These are phyloP conservation scores for Solanum rostratum DNA, from an alignment of 257 asterid genomes.

Conservation along the genomic window DNA sequence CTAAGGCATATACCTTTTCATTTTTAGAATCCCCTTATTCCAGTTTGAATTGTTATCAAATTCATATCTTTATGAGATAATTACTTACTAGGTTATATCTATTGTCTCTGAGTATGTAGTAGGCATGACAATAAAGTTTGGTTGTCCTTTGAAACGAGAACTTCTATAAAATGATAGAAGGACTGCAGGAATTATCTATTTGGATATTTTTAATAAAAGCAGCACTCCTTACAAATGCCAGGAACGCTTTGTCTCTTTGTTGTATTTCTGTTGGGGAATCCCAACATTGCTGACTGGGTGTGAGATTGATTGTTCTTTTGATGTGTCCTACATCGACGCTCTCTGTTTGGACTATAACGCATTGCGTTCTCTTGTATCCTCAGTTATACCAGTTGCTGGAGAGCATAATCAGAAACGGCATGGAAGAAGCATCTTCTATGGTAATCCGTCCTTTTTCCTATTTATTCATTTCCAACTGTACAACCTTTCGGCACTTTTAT, in stretches of 20 bases:
- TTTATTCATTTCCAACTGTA: not conserved
- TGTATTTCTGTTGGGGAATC: not conserved
- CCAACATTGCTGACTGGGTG: not conserved
- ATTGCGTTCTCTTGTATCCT: conserved; percentile 11
- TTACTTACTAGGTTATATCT: not conserved
- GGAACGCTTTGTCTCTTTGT: not conserved
- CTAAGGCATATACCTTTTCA: not conserved
- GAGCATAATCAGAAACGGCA: conserved; percentile 62
- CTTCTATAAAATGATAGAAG: not conserved
- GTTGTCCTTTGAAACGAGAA: not conserved
- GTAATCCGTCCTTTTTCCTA: conserved; percentile 23
- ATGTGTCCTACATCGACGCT: not conserved
- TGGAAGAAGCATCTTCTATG: conserved; percentile 41
- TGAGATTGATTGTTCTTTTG: not conserved
- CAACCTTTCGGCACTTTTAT: not conserved
- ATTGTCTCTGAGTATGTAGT: not conserved
- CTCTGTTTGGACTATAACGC: not conserved
- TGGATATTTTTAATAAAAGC: not conserved
- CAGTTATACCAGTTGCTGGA: conserved; percentile 77
- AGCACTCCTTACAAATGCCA: not conserved
- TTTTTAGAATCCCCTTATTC: not conserved
- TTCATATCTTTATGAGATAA: not conserved
- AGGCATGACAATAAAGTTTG: not conserved
- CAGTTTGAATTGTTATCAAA: not conserved
- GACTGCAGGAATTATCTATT: not conserved